Evolutionary conservation across 441 rosid species (phyloP).

Genomic region (Francoa sonchifolia): DNA sequence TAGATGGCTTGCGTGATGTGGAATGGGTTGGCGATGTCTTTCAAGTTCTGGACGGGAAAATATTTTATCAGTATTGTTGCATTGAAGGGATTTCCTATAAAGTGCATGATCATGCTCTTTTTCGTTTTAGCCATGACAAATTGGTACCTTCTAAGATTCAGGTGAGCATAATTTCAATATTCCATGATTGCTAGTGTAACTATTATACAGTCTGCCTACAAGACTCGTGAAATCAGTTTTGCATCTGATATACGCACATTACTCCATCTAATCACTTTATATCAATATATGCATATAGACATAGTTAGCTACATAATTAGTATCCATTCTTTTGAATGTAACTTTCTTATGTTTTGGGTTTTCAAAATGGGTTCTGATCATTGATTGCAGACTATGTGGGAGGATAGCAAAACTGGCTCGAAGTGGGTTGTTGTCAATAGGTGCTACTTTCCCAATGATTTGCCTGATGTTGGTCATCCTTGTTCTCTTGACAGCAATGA

Average conservation of each 20-base stretch:
- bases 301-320: no score
- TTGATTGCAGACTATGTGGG: constrained; percentile 58
- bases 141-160: constrained; percentile 49
- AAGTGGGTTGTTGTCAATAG: constrained; percentile 46
- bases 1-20: constrained; percentile 20
- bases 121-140: constrained; percentile 26
- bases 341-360: neutral
- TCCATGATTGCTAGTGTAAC: no score
- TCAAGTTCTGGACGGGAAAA: constrained; percentile 36
- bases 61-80: constrained; percentile 33
- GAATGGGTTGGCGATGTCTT: constrained; percentile 35
- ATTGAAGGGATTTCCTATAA: constrained; percentile 39
- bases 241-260: no score
- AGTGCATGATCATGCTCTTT: constrained; percentile 49
- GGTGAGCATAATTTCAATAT: constrained; percentile 24
- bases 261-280: no score
- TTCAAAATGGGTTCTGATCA: neutral
- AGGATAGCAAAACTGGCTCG: constrained; percentile 39
- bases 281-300: no score
- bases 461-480: constrained; percentile 54
- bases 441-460: constrained; percentile 54
- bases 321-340: no score
- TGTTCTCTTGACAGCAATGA: constrained; percentile 46
- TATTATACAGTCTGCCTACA: no score
- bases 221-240: no score